These are phyloP conservation scores for Colletotrichum filicis DNA, from an alignment of 2,329 filamentous ascomycete genomes.

Conservation along the genomic window DNA sequence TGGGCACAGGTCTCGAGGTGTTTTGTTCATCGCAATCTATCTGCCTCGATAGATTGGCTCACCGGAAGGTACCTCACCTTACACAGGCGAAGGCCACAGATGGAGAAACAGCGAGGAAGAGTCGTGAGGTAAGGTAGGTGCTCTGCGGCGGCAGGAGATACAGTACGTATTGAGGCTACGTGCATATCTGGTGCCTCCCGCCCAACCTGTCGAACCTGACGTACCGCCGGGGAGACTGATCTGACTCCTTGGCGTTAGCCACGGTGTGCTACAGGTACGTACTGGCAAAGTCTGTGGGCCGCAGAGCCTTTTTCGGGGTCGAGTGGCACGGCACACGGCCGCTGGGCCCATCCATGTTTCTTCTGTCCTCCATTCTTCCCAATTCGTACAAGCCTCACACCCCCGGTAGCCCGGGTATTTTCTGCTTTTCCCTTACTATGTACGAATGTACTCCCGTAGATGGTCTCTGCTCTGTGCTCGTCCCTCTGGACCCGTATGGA, in stretches of 20 bases:
- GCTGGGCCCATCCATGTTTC: slow-evolving; percentile 30
- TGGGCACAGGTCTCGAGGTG: background rate
- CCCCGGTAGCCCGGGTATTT: slow-evolving; percentile 32
- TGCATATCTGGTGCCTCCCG: slow-evolving; percentile 9
- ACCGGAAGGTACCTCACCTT: background rate
- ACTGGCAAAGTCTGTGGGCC: slow-evolving; percentile 25
- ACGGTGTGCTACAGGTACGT: slow-evolving; percentile 17
- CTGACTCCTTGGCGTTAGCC: slow-evolving; percentile 33
- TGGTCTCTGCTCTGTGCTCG: slow-evolving; percentile 1
- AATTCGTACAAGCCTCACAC: slow-evolving; percentile 23
- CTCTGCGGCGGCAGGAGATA: background rate
- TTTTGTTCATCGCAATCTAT: background rate
- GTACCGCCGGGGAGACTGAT: slow-evolving; percentile 30
- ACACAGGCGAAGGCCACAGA: too few species aligned
- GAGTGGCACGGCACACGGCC: slow-evolving; percentile 29
- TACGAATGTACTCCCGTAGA: too few species aligned
- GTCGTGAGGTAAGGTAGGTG: background rate
- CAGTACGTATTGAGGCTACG: background rate
- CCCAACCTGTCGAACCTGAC: slow-evolving; percentile 21
- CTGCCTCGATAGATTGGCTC: background rate
- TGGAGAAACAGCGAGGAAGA: background rate
- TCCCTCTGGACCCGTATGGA: slow-evolving; percentile 5
- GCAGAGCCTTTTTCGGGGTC: slow-evolving; percentile 32
- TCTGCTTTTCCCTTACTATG: slow-evolving; percentile 4
- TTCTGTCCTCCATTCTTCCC: slow-evolving; percentile 23